A percentile compares a stretch with the other conserved stretches of the same genome.
phyloP scores from a whole-genome alignment of 768 basidiomycete species.

The Filobasidium wieringae region DNA sequence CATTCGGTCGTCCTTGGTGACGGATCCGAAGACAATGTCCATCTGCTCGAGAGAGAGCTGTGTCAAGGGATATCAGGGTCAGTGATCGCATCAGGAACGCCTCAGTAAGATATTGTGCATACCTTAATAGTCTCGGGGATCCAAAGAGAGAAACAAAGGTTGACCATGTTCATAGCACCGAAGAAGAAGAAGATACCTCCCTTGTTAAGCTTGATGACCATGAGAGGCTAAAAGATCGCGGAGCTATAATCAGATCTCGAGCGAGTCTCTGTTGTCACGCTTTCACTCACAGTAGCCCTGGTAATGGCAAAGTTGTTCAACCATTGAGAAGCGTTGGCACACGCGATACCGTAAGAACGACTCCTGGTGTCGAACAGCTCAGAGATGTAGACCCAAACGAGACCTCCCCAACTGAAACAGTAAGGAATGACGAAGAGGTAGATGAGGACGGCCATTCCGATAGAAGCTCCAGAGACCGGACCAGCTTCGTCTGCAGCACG shows the following conservation, averaged over 20 bases:
- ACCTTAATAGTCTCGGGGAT: conserved; percentile 14
- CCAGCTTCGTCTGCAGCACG: conserved; percentile 26
- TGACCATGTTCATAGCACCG: conserved; percentile 16
- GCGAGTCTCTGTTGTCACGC: too few species aligned
- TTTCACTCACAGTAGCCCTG: too few species aligned
- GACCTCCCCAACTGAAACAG: conserved; percentile 70
- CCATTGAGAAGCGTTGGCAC: conserved; percentile 71
- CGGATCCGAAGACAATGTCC: conserved; percentile 28
- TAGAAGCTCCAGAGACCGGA: conserved; percentile 43
- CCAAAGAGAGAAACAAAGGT: conserved; percentile 7
- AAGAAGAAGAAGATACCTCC: conserved; percentile 34
- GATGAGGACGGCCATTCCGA: conserved; percentile 74
- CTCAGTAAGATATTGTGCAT: not conserved
- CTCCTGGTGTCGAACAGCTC: conserved; percentile 63
- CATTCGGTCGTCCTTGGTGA: conserved; percentile 27
- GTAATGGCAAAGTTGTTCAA: conserved; percentile 27
- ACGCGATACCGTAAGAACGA: conserved; percentile 63
- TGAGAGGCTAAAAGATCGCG: too few species aligned
- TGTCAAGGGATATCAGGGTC: not conserved
- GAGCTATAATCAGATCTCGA: too few species aligned
- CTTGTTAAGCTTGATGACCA: conserved; percentile 25
- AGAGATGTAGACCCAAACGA: conserved; percentile 56
- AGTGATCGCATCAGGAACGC: not conserved
- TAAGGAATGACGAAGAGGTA: conserved; percentile 83
- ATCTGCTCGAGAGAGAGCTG: conserved; percentile 21